Base-by-base conservation (phyloP, 1,284 basidiomycete species). In the Tilletia horrida region DNA sequence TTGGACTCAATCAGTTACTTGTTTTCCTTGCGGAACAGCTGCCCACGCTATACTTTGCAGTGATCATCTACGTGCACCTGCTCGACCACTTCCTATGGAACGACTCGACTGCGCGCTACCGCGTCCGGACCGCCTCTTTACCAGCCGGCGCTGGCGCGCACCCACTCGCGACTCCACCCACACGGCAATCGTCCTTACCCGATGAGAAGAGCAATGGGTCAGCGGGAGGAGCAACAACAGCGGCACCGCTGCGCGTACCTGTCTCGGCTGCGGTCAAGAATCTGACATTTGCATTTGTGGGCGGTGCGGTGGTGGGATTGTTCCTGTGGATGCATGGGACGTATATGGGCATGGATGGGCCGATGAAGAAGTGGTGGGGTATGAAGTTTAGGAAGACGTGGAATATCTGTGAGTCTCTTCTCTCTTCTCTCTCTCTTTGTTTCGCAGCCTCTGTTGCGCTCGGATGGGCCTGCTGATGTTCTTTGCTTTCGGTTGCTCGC, bases 271-370 rank as follows among this genome's bases (percentile, higher is more conserved):
- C 84, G 47, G 88, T 88, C 35, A 96, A 95, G 82, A 83, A 85
- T 64, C 87, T 90, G 64, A 85, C 85, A 64, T 98, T 97, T 80
- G 86, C 86, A 0, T 72, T 88, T 3, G 83, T 87, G 62, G 85
- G 87, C 0, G 84, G 84, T 21, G 75, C 85, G n/a, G 87, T 97
- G 67, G 78, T 95, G 3, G 84, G 84, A 29, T 88, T 87, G 67
- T 97, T 96, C 85, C 93, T 90, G 90, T 97, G 92, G 92, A 97
- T 97, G 85, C 89, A 86, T 71, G 89, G 88, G 27, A 84, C 94
- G 50, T 90, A 92, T 0, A 93, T 92, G 80, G 95, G 95, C 8
- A 91, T 97, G 66, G 87, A 89, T 55, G 93, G 93, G 0, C 89
- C 91, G 2, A 86, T 96, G 70, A 86, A 86, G 55, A 67, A 67